phyloP scores from a whole-genome alignment of 2,329 filamentous ascomycete genomes.

The Venturia asperata region DNA sequence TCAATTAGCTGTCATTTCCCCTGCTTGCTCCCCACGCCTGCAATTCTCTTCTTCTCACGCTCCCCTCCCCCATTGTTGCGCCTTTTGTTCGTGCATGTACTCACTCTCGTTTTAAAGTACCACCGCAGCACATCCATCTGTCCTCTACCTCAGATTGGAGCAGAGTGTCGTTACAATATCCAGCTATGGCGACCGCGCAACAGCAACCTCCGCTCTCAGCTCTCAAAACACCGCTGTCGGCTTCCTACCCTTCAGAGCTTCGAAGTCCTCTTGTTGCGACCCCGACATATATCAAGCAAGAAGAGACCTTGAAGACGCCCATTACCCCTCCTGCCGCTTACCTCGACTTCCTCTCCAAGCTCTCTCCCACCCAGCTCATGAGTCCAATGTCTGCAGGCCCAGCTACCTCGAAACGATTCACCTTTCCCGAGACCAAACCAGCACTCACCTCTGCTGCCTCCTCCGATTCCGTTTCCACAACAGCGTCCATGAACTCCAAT shows the following conservation, averaged over 20 bases:
- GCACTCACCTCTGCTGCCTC: conserved; percentile 27
- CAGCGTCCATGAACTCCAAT: conserved; percentile 21
- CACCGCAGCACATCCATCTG: conserved; percentile 21
- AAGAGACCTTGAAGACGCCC: conserved; percentile 67
- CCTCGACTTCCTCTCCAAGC: conserved; percentile 82
- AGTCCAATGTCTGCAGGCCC: conserved; percentile 54
- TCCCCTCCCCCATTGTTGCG: background rate
- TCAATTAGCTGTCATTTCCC: conserved; percentile 13
- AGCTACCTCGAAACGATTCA: conserved; percentile 43
- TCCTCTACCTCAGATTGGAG: background rate
- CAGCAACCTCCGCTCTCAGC: conserved; percentile 35
- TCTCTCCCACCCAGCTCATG: conserved; percentile 58
- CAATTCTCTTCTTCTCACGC: background rate
- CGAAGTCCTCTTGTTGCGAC: conserved; percentile 57
- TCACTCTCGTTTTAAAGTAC: conserved; percentile 22
- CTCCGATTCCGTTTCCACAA: conserved; percentile 33
- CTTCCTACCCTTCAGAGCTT: conserved; percentile 48
- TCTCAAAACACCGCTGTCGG: conserved; percentile 53
- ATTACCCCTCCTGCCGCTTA: conserved; percentile 89
- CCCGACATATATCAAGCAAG: conserved; percentile 58
- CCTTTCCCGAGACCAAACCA: conserved; percentile 38
- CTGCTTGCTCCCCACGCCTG: background rate
- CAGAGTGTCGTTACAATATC: background rate
- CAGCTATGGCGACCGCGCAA: conserved; percentile 28
- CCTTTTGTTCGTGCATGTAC: conserved; percentile 20